These are phyloP conservation scores for Tylopilus intermedius DNA, from an alignment of 768 basidiomycete genomes.

Conservation along the genomic window DNA sequence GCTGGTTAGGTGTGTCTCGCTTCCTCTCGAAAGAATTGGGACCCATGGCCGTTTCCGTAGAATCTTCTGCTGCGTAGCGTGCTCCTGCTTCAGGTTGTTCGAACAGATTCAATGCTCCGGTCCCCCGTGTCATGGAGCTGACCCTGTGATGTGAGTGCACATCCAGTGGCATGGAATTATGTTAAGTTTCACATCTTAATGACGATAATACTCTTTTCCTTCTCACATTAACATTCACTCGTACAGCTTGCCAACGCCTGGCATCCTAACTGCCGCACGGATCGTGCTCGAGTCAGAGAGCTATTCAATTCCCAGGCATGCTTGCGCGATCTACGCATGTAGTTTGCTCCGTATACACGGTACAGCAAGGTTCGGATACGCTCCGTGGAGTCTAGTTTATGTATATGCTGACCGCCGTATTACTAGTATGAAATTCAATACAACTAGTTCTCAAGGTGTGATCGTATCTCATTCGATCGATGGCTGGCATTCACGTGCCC, in stretches of 20 bases:
- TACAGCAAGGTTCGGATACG: constrained; percentile 24
- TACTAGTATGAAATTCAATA: constrained; percentile 35
- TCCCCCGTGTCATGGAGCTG: constrained; percentile 24
- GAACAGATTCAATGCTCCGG: constrained; percentile 28
- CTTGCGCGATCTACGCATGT: constrained; percentile 6
- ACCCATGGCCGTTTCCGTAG: constrained; percentile 21
- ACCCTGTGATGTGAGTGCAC: constrained; percentile 29
- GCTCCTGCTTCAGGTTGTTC: constrained; percentile 17
- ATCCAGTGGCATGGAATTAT: constrained; percentile 20
- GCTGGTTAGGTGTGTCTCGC: constrained; percentile 31
- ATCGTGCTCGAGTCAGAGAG: constrained; percentile 21
- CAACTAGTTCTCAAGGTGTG: constrained; percentile 31
- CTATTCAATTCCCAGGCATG: constrained; percentile 30
- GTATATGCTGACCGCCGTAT: constrained; percentile 16
- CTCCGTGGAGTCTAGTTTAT: constrained; percentile 9
- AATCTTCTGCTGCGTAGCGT: constrained; percentile 33
- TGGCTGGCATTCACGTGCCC: constrained; percentile 20
- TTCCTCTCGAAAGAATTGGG: constrained; percentile 17
- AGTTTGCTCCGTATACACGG: not conserved
- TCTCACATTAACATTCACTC: constrained; percentile 9
- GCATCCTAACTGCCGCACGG: constrained; percentile 30
- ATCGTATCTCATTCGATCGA: constrained; percentile 17
- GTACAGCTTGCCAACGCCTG: constrained; percentile 29
- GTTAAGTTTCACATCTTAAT: constrained; percentile 27
- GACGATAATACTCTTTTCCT: not conserved